phyloP scores from a whole-genome alignment of 1,139 yeast species.

The Yamadazyma sp. region DNA sequence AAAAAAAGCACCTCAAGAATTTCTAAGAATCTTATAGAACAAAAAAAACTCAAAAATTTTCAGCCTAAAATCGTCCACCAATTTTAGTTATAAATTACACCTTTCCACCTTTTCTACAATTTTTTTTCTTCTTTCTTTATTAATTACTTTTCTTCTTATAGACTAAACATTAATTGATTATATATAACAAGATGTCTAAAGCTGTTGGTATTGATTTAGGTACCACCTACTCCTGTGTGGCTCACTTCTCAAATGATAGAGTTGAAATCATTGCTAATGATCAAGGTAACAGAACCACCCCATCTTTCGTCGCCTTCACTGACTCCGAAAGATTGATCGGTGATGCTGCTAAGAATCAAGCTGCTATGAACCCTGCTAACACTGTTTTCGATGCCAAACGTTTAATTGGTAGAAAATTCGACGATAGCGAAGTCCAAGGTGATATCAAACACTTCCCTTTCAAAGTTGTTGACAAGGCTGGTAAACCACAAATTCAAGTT shows the following conservation, averaged over 20 bases:
- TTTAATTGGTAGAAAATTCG: slow-evolving; percentile 93
- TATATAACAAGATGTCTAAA: slow-evolving; percentile 17
- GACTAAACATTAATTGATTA: slow-evolving; percentile 1
- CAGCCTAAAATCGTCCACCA: slow-evolving; percentile 9
- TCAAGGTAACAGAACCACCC: slow-evolving; percentile 99
- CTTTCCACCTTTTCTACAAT: slow-evolving; percentile 1
- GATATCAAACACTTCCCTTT: slow-evolving; percentile 98
- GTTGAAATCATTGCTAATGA: slow-evolving; percentile 95
- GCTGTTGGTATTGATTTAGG: slow-evolving; percentile 99
- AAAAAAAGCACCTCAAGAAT: slow-evolving; percentile 3
- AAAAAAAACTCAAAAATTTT: slow-evolving; percentile 8
- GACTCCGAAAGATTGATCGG: slow-evolving; percentile 97
- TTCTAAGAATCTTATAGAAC: slow-evolving; percentile 11
- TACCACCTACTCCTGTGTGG: slow-evolving; percentile 98
- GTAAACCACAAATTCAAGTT: slow-evolving; percentile 90
- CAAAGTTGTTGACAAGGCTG: slow-evolving; percentile 83
- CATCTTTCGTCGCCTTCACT: slow-evolving; percentile 97
- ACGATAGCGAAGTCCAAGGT: slow-evolving; percentile 88
- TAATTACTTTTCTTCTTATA: slow-evolving; percentile 3
- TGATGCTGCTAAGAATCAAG: slow-evolving; percentile 99
- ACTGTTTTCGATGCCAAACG: slow-evolving; percentile 98
- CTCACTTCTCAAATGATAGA: slow-evolving; percentile 82
- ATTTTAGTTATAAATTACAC: slow-evolving; percentile 6
- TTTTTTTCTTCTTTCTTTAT: not conserved
- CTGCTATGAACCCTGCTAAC: slow-evolving; percentile 95